A percentile compares a stretch with the other conserved stretches of the same genome.
These are phyloP conservation scores for Phytophthora lateralis DNA, from an alignment of 352 stramenopile species.

Conservation along the genomic window DNA sequence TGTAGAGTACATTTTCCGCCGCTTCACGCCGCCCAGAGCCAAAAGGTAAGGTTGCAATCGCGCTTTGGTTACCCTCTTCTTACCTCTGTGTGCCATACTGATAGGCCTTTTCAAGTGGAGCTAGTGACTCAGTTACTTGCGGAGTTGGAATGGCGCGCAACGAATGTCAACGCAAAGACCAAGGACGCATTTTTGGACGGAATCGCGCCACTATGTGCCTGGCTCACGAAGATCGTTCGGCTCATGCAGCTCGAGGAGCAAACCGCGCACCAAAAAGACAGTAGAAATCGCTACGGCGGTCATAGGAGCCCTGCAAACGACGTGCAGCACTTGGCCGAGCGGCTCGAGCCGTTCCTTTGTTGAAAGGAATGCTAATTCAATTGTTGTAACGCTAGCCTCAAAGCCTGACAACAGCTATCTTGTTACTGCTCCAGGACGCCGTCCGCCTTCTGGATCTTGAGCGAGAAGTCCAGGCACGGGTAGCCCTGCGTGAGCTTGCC, in stretches of 20 bases:
- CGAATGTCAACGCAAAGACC: constrained; percentile 32
- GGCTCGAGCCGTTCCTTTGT: constrained; percentile 24
- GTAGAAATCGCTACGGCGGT: constrained; percentile 5
- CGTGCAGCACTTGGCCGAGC: constrained; percentile 35
- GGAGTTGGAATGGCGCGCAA: constrained; percentile 59
- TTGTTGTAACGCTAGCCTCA: constrained; percentile 19
- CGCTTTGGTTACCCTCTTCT: neutral
- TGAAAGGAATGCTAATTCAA: constrained; percentile 18
- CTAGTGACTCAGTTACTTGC: constrained; percentile 49
- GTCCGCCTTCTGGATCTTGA: constrained; percentile 95
- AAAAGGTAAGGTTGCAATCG: constrained; percentile 37
- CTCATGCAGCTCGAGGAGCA: constrained; percentile 56
- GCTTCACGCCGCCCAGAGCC: constrained; percentile 43
- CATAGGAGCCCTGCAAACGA: constrained; percentile 23
- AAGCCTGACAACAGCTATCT: constrained; percentile 1
- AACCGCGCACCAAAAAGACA: constrained; percentile 27
- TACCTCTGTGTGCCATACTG: neutral
- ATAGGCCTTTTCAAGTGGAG: constrained; percentile 60
- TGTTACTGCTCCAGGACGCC: constrained; percentile 53
- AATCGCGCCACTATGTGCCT: constrained; percentile 36
- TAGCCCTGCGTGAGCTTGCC: constrained; percentile 98
- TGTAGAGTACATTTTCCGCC: constrained; percentile 65
- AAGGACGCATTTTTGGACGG: constrained; percentile 33
- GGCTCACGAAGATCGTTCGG: constrained; percentile 63
- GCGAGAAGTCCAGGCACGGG: constrained; percentile 95